Evolutionary conservation across 169 alveolate genomes (phyloP), one percentile per base, ranked within the genome.

Genomic region (Cystoisospora suis): DNA sequence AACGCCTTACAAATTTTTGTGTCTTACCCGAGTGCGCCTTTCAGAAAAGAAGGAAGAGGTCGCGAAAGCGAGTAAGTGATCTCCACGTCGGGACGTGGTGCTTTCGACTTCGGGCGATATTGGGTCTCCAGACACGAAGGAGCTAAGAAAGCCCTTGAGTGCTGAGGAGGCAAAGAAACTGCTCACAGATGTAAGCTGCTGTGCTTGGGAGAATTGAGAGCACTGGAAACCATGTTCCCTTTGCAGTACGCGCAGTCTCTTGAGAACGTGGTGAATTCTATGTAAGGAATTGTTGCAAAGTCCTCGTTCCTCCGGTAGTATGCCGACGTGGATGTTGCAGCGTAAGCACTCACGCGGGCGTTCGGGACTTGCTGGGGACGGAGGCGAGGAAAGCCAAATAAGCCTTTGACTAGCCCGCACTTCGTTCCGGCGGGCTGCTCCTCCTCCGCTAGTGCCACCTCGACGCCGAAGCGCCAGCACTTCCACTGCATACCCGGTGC

Each of bases 291-390:
- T 15, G 17, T 72, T 0, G n/a, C n/a, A n/a, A n/a, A n/a, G n/a
- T n/a, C n/a, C n/a, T n/a, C n/a, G n/a, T n/a, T n/a, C n/a, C n/a
- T n/a, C n/a, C n/a, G n/a, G n/a, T n/a, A n/a, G n/a, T n/a, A n/a
- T n/a, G n/a, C n/a, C n/a, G n/a, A n/a, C n/a, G n/a, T n/a, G n/a
- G n/a, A n/a, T n/a, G 27, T 12, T 0, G 0, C 27, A 72, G 83
- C 17, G 56, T 72, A 32, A 72, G 83, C 56, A 38, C 58, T 4
- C 83, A 72, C 56, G 9, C 83, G 38, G 83, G 83, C 83, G 56
- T 72, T 17, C 83, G 58, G 27, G 83, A 72, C 27, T 2, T 72
- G 53, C 83, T 72, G 27, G 83, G 83, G 40, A 72, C 83, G 58
- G 83, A 72, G 83, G 23, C 34, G 59, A 45, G 83, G 42, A 65